phyloP scores from a whole-genome alignment of 2,329 filamentous ascomycete genomes.

The Pseudopyrenochaeta lycopersici region DNA sequence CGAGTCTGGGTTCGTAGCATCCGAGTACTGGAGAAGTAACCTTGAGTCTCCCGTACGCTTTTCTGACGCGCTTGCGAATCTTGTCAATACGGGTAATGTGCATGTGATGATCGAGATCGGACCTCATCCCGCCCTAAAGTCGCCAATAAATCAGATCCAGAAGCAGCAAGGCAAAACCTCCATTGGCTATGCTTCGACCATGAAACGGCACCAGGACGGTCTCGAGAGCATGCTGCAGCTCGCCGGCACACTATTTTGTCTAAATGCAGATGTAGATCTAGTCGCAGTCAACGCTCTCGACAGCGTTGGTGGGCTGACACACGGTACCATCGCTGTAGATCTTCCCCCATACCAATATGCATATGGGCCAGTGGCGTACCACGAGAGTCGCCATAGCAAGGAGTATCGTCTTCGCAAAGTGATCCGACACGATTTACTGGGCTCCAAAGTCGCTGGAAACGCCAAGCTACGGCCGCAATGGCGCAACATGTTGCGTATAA shows the following conservation, averaged over 20 bases:
- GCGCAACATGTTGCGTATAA: slow-evolving; percentile 52
- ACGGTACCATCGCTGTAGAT: not conserved
- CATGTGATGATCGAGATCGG: slow-evolving; percentile 23
- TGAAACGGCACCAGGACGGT: not conserved
- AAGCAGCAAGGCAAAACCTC: not conserved
- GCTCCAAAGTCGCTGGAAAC: not conserved
- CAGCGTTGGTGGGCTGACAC: not conserved
- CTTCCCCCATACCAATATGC: slow-evolving; percentile 17
- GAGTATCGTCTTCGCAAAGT: slow-evolving; percentile 16
- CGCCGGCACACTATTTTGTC: not conserved
- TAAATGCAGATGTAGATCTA: not conserved
- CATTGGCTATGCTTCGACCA: not conserved
- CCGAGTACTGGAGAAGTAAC: slow-evolving; percentile 10
- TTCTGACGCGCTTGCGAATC: slow-evolving; percentile 5
- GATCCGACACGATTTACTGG: slow-evolving; percentile 29
- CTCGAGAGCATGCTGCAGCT: not conserved
- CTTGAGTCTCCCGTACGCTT: slow-evolving; percentile 27
- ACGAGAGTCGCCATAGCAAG: slow-evolving; percentile 18
- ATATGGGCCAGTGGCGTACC: slow-evolving; percentile 6
- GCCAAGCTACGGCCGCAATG: slow-evolving; percentile 48
- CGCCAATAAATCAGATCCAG: not conserved
- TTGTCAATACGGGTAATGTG: not conserved
- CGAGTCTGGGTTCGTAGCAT: no score
- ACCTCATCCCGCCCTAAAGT: slow-evolving; percentile 48
- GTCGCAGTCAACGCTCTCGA: not conserved